phyloP scores from a whole-genome alignment of 495 filamentous ascomycete species.

The Haplographium delicatum region DNA sequence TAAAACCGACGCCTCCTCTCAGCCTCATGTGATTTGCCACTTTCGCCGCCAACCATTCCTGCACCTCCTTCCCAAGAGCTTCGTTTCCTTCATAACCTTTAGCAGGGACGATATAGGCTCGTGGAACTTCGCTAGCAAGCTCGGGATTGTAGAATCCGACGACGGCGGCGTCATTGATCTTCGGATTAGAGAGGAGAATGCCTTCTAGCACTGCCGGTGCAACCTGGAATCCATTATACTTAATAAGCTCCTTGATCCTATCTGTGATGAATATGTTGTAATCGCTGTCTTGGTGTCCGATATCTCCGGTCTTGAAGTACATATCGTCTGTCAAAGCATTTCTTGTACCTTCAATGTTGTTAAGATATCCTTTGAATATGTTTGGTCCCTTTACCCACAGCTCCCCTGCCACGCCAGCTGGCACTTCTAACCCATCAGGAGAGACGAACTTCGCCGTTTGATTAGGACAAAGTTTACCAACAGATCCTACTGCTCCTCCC shows the following conservation, averaged over 20 bases:
- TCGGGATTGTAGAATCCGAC: constrained; percentile 62
- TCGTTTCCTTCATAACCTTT: constrained; percentile 39
- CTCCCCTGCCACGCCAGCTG: constrained; percentile 51
- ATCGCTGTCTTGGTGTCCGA: constrained; percentile 53
- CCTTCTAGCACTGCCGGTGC: constrained; percentile 71
- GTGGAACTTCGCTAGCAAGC: constrained; percentile 70
- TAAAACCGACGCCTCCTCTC: constrained; percentile 73
- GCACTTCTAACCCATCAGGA: constrained; percentile 31
- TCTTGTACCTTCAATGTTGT: constrained; percentile 52
- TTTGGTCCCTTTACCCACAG: constrained; percentile 64
- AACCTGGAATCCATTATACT: constrained; percentile 70
- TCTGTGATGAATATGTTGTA: constrained; percentile 61
- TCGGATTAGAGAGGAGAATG: constrained; percentile 58
- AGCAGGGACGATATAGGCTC: constrained; percentile 70
- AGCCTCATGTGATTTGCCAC: constrained; percentile 63
- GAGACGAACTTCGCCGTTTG: constrained; percentile 78
- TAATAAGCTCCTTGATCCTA: constrained; percentile 66
- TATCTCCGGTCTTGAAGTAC: constrained; percentile 65
- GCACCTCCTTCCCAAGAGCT: constrained; percentile 55
- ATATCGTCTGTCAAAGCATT: constrained; percentile 54
- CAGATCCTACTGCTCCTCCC: constrained; percentile 69
- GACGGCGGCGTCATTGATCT: constrained; percentile 59
- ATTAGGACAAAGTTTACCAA: constrained; percentile 73
- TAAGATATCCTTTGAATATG: constrained; percentile 62
- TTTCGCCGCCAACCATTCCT: constrained; percentile 51